A percentile compares a stretch with the other conserved stretches of the same genome.
Conservation (phyloP, 2,329 filamentous ascomycete genomes). For the Exophiala oligosperma region DNA sequence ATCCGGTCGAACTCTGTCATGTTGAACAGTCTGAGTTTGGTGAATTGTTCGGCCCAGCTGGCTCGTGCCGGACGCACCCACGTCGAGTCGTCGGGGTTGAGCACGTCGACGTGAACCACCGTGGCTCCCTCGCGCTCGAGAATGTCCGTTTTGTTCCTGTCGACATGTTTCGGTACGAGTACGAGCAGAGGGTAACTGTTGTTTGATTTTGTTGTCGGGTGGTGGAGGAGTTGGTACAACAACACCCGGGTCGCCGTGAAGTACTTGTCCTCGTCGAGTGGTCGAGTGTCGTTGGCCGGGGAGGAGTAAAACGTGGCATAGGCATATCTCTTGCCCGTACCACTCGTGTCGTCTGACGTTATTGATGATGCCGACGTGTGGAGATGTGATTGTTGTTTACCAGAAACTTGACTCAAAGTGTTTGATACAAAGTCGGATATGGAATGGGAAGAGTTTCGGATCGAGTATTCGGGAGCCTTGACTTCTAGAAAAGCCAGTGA, state of each 20-base stretch:
- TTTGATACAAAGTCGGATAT: neutral
- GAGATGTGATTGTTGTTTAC: neutral
- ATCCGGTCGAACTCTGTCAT: slow-evolving; percentile 44
- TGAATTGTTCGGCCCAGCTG: slow-evolving; percentile 46
- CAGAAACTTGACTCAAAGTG: neutral
- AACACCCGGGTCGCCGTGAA: slow-evolving; percentile 41
- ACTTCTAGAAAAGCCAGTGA: neutral
- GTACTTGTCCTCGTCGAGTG: slow-evolving; percentile 39
- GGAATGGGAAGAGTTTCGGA: neutral
- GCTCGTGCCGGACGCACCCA: slow-evolving; percentile 33
- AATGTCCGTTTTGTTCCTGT: slow-evolving; percentile 34
- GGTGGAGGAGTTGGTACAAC: slow-evolving; percentile 45
- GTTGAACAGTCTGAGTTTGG: slow-evolving; percentile 45
- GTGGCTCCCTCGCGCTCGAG: slow-evolving; percentile 42
- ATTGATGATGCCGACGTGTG: neutral
- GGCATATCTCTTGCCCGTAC: neutral
- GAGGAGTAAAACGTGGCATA: neutral
- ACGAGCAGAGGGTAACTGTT: slow-evolving; percentile 40
- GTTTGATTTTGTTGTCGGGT: slow-evolving; percentile 36
- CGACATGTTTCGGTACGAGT: slow-evolving; percentile 36
- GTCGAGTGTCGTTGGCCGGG: neutral
- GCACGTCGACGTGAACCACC: slow-evolving; percentile 39
- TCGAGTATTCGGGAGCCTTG: neutral
- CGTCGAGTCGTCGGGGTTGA: slow-evolving; percentile 39
- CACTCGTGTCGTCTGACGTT: neutral